Evolutionary conservation across 2,329 filamentous ascomycete genomes (phyloP), one percentile per base, ranked within the genome.

Genomic region (Botryotinia calthae): DNA sequence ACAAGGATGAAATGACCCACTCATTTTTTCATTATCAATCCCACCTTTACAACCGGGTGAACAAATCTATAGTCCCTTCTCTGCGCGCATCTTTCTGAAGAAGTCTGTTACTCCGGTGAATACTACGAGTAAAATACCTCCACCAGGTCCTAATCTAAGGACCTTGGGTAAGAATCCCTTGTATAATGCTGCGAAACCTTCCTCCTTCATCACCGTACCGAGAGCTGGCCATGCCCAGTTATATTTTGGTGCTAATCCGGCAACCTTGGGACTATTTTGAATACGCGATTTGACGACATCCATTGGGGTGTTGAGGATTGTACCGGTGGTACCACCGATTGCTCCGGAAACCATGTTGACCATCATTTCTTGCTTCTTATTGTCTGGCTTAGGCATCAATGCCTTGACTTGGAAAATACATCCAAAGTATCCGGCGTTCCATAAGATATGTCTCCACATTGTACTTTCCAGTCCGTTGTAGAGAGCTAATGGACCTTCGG

Each of bases 151-250:
- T 76, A 92, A 82, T 84, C 93, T 86, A 76, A 97, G 86, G 51
- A 98, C 96, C 89, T 99, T 99, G 78, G 96, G 96, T 75, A 96
- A 81, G 87, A 99, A 99, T 25, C 96, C 96, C 88, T 98, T 99
- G 88, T 99, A 99, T 74, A 99, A 86, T 56, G 96, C 96, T 65
- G 84, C 84, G 81, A 97, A 95, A 8, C 96, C 96, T 84, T 99
- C 96, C 85, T 99, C 96, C 84, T 89, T 93, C 84, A 94, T 90
- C 74, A 99, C 93, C 12, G 93, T 96, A 72, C 88, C 91, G 68
- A 98, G 86, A 34, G 94, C 90, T 64, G 94, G 93, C 89, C 91
- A 97, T 46, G 96, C 96, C 96, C 96, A 99, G 88, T 98, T 98
- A 86, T 99, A 99, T 88, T 99, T 99, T 81, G 93, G 93, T 34